These are phyloP conservation scores for Umbelopsis ramanniana DNA, from an alignment of 192 early-diverging fungal genomes.

Conservation along the genomic window DNA sequence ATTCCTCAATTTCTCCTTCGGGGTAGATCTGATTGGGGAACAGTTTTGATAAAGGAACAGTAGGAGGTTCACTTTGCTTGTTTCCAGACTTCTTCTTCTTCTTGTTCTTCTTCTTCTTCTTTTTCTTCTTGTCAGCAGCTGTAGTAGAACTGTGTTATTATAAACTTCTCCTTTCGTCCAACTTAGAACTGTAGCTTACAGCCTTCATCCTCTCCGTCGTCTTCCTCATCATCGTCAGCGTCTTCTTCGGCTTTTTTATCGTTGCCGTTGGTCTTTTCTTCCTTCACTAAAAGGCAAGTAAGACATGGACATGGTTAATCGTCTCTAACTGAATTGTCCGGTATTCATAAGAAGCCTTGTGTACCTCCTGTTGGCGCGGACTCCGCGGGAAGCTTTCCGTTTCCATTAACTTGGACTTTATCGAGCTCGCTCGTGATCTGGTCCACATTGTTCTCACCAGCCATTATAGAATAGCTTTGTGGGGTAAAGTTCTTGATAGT, in stretches of 20 bases:
- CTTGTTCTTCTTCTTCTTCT: slow-evolving; percentile 73
- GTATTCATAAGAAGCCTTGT: not conserved
- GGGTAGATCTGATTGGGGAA: slow-evolving; percentile 81
- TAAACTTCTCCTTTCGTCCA: not conserved
- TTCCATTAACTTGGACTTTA: not conserved
- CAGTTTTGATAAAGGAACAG: slow-evolving; percentile 81
- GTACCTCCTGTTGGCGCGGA: not conserved
- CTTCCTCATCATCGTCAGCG: not conserved
- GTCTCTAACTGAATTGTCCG: too few species aligned
- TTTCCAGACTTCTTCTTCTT: slow-evolving; percentile 66
- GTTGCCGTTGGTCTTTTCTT: not conserved
- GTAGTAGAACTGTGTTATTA: not conserved
- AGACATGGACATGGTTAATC: not conserved
- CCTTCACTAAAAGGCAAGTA: not conserved
- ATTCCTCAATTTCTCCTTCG: slow-evolving; percentile 82
- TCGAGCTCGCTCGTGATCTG: not conserved
- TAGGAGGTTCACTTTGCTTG: slow-evolving; percentile 67
- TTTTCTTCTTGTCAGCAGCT: slow-evolving; percentile 17
- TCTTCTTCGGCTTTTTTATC: not conserved
- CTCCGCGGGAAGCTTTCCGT: not conserved
- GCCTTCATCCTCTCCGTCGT: not conserved
- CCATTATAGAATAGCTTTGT: not conserved
- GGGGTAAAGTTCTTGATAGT: not conserved
- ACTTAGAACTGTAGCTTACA: not conserved
- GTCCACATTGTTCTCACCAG: not conserved